Evolutionary conservation across 768 basidiomycete genomes (phyloP).

Genomic region (Podaxis sp.): DNA sequence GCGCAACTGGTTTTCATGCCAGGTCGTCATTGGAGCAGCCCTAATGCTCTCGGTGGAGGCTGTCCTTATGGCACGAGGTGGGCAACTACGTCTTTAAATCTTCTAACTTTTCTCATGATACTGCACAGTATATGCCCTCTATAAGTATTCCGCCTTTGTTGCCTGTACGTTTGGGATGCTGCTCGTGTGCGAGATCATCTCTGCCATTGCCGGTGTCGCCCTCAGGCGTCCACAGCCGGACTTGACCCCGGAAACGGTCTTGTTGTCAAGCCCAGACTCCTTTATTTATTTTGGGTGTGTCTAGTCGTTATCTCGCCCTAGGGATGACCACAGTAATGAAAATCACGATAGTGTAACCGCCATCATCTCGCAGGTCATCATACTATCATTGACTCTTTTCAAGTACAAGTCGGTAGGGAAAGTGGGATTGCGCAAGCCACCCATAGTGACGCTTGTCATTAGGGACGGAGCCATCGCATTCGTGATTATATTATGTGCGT

Average conservation of each 20-base stretch:
- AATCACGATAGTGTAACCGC: constrained; percentile 23
- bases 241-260: constrained; percentile 22
- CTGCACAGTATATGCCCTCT: constrained; percentile 33
- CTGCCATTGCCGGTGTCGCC: constrained; percentile 23
- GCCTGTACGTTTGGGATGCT: constrained; percentile 22
- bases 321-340: neutral
- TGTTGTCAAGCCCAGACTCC: constrained; percentile 22
- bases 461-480: constrained; percentile 38
- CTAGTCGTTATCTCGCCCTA: neutral
- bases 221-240: constrained; percentile 20
- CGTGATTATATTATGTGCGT: constrained; percentile 32
- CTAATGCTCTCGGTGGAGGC: constrained; percentile 30
- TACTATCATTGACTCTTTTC: constrained; percentile 30
- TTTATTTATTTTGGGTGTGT: constrained; percentile 30
- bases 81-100: neutral
- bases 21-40: constrained; percentile 25
- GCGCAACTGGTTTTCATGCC: constrained; percentile 26
- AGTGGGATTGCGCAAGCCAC: constrained; percentile 32
- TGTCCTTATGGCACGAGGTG: constrained; percentile 29
- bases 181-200: constrained; percentile 23
- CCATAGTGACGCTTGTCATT: constrained; percentile 34
- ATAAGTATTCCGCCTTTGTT: constrained; percentile 30
- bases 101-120: neutral
- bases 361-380: constrained; percentile 29
- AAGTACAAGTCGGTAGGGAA: constrained; percentile 30